Evolutionary conservation across 805 yeast genomes (phyloP).

Genomic region (Hanseniaspora clermontiae): DNA sequence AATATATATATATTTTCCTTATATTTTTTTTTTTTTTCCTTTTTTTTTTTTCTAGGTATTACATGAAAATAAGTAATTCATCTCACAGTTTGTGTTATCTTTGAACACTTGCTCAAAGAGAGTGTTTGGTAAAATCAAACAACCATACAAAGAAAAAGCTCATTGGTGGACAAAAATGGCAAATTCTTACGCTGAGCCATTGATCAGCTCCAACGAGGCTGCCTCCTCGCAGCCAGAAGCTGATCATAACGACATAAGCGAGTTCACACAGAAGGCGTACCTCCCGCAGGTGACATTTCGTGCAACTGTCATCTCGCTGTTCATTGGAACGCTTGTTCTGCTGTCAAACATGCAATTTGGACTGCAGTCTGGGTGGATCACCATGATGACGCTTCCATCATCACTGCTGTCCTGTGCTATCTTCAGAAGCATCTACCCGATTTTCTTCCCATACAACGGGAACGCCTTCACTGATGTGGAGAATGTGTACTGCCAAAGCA

Average conservation of each 20-base stretch:
- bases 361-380: slow-evolving; percentile 95
- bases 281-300: slow-evolving; percentile 59
- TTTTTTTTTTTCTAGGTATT: too few relatives aligned
- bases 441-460: slow-evolving; percentile 18
- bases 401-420: slow-evolving; percentile 78
- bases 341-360: slow-evolving; percentile 93
- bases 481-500: slow-evolving; percentile 80
- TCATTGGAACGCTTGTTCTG: slow-evolving; percentile 77
- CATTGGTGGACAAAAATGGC: background rate
- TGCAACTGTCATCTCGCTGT: slow-evolving; percentile 61
- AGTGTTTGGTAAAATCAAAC: too few relatives aligned
- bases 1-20: too few relatives aligned
- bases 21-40: too few relatives aligned
- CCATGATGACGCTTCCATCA: slow-evolving; percentile 96
- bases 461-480: slow-evolving; percentile 74
- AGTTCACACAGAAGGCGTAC: slow-evolving; percentile 39
- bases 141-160: too few relatives aligned
- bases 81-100: too few relatives aligned
- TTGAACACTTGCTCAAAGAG: too few relatives aligned
- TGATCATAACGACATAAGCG: background rate
- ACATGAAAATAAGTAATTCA: too few relatives aligned
- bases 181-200: background rate
- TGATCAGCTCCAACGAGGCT: background rate
- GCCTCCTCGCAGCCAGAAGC: background rate
- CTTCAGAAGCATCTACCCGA: slow-evolving; percentile 45